Evolutionary conservation across 1,284 basidiomycete species (phyloP).

Genomic region (Mycosarcoma mackinlayi): DNA sequence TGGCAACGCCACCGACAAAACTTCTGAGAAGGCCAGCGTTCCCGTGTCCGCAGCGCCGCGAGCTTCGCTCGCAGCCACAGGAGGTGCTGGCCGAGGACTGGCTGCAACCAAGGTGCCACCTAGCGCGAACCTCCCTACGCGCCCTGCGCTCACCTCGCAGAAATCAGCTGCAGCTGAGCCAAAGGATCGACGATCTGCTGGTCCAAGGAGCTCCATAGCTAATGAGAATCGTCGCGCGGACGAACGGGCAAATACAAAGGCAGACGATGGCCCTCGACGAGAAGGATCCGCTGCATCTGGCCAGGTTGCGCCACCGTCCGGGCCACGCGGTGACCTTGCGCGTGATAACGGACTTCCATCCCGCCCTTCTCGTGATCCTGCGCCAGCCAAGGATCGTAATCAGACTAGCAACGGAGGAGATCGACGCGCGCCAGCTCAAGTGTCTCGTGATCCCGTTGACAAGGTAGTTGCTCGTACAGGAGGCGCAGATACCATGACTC

Average conservation of each 20-base stretch:
- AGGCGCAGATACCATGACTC: constrained; percentile 22
- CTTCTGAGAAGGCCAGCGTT: constrained; percentile 6
- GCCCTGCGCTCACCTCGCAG: constrained; percentile 22
- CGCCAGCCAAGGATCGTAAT: constrained; percentile 13
- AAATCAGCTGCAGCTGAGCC: constrained; percentile 12
- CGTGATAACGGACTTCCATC: constrained; percentile 25
- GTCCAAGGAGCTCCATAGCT: not conserved
- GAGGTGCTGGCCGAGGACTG: constrained; percentile 11
- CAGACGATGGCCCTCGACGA: constrained; percentile 14
- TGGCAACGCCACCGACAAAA: constrained; percentile 6
- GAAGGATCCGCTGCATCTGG: constrained; percentile 4
- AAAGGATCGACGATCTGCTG: constrained; percentile 19
- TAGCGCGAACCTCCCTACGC: constrained; percentile 34
- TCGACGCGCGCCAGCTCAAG: constrained; percentile 12
- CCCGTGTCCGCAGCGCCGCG: constrained; percentile 10
- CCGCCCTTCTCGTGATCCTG: constrained; percentile 17
- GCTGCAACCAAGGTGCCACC: constrained; percentile 23
- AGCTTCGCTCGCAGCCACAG: constrained; percentile 10
- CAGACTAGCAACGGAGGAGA: constrained; percentile 6
- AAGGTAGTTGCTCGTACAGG: not conserved
- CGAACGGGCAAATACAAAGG: constrained; percentile 6
- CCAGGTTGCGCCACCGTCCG: constrained; percentile 9
- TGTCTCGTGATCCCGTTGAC: constrained; percentile 11
- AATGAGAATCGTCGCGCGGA: constrained; percentile 20
- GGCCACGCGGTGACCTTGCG: constrained; percentile 15